Evolutionary conservation across 768 basidiomycete genomes (phyloP), one percentile per base, ranked within the genome.

Genomic region (Amanita jacksonii): DNA sequence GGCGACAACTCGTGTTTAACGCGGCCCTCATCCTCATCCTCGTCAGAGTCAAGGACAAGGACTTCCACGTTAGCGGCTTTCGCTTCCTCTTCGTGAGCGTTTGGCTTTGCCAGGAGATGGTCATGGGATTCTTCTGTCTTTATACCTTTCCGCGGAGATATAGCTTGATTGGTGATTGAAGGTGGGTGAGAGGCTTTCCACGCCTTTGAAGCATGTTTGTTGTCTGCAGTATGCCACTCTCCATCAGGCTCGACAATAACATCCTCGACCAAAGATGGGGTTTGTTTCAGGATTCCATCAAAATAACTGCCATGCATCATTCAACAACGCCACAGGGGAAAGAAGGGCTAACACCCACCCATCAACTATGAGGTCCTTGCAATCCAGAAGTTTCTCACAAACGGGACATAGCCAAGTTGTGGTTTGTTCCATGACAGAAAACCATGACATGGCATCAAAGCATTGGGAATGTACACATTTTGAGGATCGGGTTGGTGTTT

Each of bases 401-500:
- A 91, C 84, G 20, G 96, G 94, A 62, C 96, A 98, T 36, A 84
- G 62, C 85, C 88, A 99, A 23, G 91, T 92, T 2, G 94, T 96
- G 7, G 92, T 97, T 64, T 89, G 83, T 56, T 94, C 88, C 79
- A 96, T 98, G 59, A 94, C 79, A 4, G 83, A 82, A 56, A 85
- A 89, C 92, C 92, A 99, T 31, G 86, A 89, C 13, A 72, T 73
- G 0, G 92, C 92, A 62, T 99, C 96, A 62, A 98, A 99, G 60
- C 96, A 99, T 53, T 92, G 87, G 5, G 86, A 66, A 62, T 98
- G 96, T 28, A 85, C 79, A 56, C 96, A 98, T 47, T 72, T 69
- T n/a, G 67, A 72, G 0, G 96, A 93, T 23, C 94, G 85, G 58
- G 86, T 81, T 6, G 96, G 94, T 0, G 76, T 83, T 25, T 63